These are phyloP conservation scores for Irpex sp. DNA, from an alignment of 1,284 basidiomycete species.

Conservation along the genomic window DNA sequence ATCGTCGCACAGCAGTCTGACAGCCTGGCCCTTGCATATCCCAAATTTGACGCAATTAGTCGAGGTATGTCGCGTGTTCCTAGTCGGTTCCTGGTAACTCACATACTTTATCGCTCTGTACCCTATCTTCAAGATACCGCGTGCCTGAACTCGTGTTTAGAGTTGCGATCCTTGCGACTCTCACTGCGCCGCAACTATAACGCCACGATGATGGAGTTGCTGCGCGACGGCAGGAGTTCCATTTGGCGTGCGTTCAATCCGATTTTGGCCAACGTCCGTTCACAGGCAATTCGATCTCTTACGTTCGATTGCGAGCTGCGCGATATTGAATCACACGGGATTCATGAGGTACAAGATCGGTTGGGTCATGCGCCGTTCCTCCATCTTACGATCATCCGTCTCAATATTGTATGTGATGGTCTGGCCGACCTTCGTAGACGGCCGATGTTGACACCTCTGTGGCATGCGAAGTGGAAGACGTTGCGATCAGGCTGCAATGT, in stretches of 20 bases:
- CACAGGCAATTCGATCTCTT: background rate
- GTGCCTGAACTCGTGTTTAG: background rate
- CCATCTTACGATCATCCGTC: background rate
- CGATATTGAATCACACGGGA: background rate
- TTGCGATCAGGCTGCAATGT: background rate
- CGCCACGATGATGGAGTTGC: background rate
- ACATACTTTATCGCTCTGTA: background rate
- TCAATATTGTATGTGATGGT: background rate
- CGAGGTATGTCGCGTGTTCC: background rate
- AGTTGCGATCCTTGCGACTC: background rate
- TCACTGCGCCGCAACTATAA: background rate
- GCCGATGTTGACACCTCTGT: background rate
- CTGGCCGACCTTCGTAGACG: background rate
- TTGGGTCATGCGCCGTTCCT: background rate
- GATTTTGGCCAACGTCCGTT: background rate
- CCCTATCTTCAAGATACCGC: background rate
- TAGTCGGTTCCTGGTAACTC: background rate
- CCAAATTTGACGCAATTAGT: background rate
- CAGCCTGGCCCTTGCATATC: background rate
- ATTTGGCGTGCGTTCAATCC: background rate
- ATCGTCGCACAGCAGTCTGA: background rate
- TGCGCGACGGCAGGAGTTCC: background rate
- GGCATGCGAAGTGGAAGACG: background rate
- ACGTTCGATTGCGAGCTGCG: background rate
- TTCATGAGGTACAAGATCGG: background rate